Base-by-base conservation (phyloP, 78 protist genomes). In the Dictyostelium purpureum region DNA sequence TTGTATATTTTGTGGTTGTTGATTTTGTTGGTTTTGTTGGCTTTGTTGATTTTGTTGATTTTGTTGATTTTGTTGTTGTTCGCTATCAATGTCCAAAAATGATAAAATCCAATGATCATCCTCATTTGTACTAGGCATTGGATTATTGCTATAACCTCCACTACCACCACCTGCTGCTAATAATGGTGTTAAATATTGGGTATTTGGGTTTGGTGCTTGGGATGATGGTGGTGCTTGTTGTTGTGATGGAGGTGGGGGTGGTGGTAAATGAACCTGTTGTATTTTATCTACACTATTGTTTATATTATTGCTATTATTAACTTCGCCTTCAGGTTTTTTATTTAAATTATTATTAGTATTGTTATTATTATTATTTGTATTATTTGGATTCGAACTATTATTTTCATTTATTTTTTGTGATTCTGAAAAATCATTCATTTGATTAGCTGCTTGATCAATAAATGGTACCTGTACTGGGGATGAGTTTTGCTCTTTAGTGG, bases 81-180 rank as follows among this genome's bases (percentile, higher is more conserved):
- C 42, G 31, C 61, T 81, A 42, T 81, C 89, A 24, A 81, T 81
- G 40, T 81, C 89, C 26, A 81, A 52, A 40, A 81, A 81, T 67
- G 89, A 69, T 31, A 81, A 54, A 47, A 81, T 81, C 89, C 89
- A 81, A 40, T 69, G 63, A 69, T 81, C 75, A 14, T 81, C 89
- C n/a, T 81, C 89, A 73, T 66, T 66, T 57, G 67, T 10, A 14
- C 74, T 26, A 9, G 74, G 7, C 7, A 66, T 66, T 66, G 74
- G 71, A 33, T 63, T 63, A 24, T n/a, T n/a, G n/a, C n/a, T n/a
- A n/a, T 26, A 35, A 56, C 26, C 16, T 52, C 31, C 4, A 52
- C 61, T 21, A 12, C 43, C 31, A 66, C 35, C 10, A 24, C 47
- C 47, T 14, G 40, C 74, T 24, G 43, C 26, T 66, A 66, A 37